Base-by-base conservation (phyloP, 2,329 filamentous ascomycete species). In the Fusarium sp. region DNA sequence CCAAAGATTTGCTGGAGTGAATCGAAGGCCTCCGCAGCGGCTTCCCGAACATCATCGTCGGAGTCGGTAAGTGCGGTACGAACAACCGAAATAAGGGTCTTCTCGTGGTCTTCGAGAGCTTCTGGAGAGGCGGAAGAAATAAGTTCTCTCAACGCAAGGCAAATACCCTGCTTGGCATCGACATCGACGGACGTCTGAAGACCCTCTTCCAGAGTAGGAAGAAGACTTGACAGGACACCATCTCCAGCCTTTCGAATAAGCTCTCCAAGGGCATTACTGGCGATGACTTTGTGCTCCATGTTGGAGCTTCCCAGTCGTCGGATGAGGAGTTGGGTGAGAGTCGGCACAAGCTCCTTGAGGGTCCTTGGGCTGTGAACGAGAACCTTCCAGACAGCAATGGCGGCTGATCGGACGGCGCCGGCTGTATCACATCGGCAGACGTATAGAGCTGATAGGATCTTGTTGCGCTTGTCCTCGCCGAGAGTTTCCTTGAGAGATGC, bases 201-300 rank as follows among this genome's bases (percentile, higher is more conserved):
- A 37, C 95, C 94, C 78, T 97, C 93, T 77, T 98, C 94, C 49
- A 99, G 88, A 34, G 94, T 97, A 31, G 96, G 96, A 64, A 99
- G 83, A 63, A 99, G 83, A 42, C 89, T 97, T 26, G 94, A 89
- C 67, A 99, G 85, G 59, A 99, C 94, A 57, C 93, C 92, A 78
- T 99, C 96, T 65, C 97, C 96, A 75, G 96, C 95, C 81, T 97
- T 97, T 75, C 96, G 91, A 76, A 99, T 98, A 71, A 99, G 89
- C 78, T 99, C 96, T 76, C 96, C 96, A 57, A 99, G 86, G 49
- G 96, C 94, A 79, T 98, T 98, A 78, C 95, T 95, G 71, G 97
- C 96, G 84, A 99, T 99, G 73, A 97, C 92, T 84, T 97, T 98
- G 80, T 99, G 96, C 79, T 99, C 96, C 91, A 97, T 94, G 77